phyloP scores from a whole-genome alignment of 129 eudicot species.

The Silybum marianum region DNA sequence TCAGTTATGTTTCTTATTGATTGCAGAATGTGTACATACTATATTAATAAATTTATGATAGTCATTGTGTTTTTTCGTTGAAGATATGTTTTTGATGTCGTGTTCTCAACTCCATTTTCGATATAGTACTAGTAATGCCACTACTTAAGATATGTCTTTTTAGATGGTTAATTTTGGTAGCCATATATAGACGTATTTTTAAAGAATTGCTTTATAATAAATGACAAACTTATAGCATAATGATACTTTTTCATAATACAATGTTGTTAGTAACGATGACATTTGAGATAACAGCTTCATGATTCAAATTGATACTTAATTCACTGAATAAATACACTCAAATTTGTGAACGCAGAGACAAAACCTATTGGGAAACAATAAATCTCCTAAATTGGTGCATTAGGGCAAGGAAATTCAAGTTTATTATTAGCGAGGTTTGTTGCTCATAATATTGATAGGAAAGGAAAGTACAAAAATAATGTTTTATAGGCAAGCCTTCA shows the following conservation, averaged over 20 bases:
- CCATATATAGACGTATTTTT: background rate
- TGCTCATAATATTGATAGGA: background rate
- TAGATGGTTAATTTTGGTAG: background rate
- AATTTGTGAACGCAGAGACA: background rate
- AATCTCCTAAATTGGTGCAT: no score
- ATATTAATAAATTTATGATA: background rate
- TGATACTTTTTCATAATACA: background rate
- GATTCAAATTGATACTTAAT: background rate
- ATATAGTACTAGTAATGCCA: background rate
- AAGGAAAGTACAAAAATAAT: background rate
- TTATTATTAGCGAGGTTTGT: background rate
- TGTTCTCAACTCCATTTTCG: background rate
- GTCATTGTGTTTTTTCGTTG: background rate
- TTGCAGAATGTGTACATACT: background rate
- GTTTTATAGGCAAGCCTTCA: background rate
- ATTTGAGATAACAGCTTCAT: background rate
- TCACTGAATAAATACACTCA: background rate
- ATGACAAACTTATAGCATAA: background rate
- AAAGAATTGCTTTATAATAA: background rate
- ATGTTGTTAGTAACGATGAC: background rate
- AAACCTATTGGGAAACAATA: no score
- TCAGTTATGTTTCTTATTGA: background rate
- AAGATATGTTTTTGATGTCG: background rate
- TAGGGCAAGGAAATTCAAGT: background rate
- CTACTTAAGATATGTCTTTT: background rate